These are phyloP conservation scores for Pisolithus albus DNA, from an alignment of 768 basidiomycete species.

Conservation along the genomic window DNA sequence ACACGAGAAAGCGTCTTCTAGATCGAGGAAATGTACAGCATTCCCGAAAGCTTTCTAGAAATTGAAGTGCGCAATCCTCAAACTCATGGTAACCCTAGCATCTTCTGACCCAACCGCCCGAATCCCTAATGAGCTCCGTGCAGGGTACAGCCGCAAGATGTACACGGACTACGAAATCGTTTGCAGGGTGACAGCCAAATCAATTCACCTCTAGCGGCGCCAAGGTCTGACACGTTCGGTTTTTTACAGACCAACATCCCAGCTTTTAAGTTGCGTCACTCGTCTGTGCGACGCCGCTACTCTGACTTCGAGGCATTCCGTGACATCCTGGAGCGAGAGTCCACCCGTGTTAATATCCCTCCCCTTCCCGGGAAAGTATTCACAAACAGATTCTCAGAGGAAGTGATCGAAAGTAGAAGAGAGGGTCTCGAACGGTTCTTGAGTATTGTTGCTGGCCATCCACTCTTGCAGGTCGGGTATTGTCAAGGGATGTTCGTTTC, in stretches of 20 bases:
- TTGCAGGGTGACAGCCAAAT: constrained; percentile 63
- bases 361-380: constrained; percentile 97
- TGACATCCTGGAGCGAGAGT: constrained; percentile 95
- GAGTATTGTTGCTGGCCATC: constrained; percentile 95
- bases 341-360: constrained; percentile 95
- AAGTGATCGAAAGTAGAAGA: constrained; percentile 86
- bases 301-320: constrained; percentile 96
- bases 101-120: not conserved
- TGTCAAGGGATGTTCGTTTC: not conserved
- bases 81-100: constrained; percentile 66
- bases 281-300: constrained; percentile 80
- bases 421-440: constrained; percentile 94
- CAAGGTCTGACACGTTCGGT: not conserved
- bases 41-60: constrained; percentile 94
- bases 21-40: constrained; percentile 98
- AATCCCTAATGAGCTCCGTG: not conserved
- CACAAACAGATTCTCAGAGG: constrained; percentile 96
- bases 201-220: constrained; percentile 1
- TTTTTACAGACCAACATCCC: constrained; percentile 87
- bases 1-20: constrained; percentile 35
- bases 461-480: constrained; percentile 76
- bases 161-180: constrained; percentile 99
- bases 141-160: constrained; percentile 97
- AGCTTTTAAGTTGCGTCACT: constrained; percentile 95
- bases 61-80: constrained; percentile 97